Evolutionary conservation across 176 grass and related monocot genomes (phyloP), one percentile per base, ranked within the genome.

Genomic region (Oryza glumipatula): DNA sequence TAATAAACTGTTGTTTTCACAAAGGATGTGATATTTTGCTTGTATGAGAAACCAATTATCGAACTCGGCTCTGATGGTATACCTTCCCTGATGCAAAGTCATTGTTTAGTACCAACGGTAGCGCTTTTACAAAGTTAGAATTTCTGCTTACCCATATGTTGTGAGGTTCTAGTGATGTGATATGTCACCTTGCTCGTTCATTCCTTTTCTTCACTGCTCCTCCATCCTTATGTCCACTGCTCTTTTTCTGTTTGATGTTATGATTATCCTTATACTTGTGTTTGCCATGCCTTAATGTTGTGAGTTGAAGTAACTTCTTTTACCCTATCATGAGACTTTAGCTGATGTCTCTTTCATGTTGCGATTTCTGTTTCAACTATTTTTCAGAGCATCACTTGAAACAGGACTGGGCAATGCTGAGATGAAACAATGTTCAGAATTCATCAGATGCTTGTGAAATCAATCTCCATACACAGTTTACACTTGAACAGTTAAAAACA

Each of bases 1-100:
- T 84, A 91, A 91, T 91, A 91, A 87, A 87, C 60, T 72, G 81
- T 76, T 65, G 43, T 44, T 87, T 87, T 80, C 71, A 76, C 65
- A 76, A 21, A 75, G 70, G 44, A 61, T 72, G 8, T 35, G 41
- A 72, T 86, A 67, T 69, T 76, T 70, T 77, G 46, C 36, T 36
- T 68, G 35, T 76, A 68, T 36, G 68, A 76, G 51, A 65, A 3
- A 65, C 70, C 41, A 56, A 46, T 54, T 19, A 83, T 68, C 47
- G 67, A 32, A 66, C 69, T 44, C 60, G 68, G 76, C 73, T 73
- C 67, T 82, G 67, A 67, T 73, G 8, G 22, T 11, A 58, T 78
- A 54, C 78, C 71, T 24, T 48, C 74, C 65, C 75, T 36, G 46
- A 47, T 74, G 12, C 16, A 60, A 78, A 47, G 51, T 68, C 82